Conservation (phyloP, 2,329 filamentous ascomycete species). For the Trichoderma sp. region DNA sequence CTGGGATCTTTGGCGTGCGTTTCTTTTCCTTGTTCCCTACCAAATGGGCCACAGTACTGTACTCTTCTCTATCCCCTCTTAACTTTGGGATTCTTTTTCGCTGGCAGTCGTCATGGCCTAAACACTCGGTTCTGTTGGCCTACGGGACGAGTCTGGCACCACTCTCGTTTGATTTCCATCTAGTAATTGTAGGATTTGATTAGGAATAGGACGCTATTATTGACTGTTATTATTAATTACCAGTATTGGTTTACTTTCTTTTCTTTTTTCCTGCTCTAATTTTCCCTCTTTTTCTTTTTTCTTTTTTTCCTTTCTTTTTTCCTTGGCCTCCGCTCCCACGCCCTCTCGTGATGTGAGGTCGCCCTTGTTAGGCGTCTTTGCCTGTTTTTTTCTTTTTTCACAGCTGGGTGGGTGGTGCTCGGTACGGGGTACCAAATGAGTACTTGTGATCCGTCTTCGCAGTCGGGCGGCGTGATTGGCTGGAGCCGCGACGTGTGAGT, state of each 20-base stretch:
- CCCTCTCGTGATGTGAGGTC: background rate
- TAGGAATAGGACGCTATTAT: slow-evolving; percentile 12
- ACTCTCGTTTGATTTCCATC: slow-evolving; percentile 19
- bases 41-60: slow-evolving; percentile 16
- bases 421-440: background rate
- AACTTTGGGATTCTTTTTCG: background rate
- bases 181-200: slow-evolving; percentile 16
- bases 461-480: background rate
- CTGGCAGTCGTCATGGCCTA: background rate
- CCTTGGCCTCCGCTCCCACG: background rate
- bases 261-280: background rate
- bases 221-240: background rate
- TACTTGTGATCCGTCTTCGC: background rate
- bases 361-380: background rate
- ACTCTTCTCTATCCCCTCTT: background rate
- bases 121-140: background rate
- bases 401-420: background rate
- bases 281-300: background rate
- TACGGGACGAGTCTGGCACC: background rate
- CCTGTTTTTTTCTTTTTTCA: background rate
- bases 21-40: background rate
- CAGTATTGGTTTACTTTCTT: background rate
- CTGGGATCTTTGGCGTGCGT: slow-evolving; percentile 11
- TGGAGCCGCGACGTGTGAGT: background rate
- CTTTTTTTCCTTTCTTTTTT: background rate